Percentiles rank a stretch among this genome's conserved stretches.
These are phyloP conservation scores for Camellia granthamiana DNA, from an alignment of 148 eudicot genomes.

Conservation along the genomic window DNA sequence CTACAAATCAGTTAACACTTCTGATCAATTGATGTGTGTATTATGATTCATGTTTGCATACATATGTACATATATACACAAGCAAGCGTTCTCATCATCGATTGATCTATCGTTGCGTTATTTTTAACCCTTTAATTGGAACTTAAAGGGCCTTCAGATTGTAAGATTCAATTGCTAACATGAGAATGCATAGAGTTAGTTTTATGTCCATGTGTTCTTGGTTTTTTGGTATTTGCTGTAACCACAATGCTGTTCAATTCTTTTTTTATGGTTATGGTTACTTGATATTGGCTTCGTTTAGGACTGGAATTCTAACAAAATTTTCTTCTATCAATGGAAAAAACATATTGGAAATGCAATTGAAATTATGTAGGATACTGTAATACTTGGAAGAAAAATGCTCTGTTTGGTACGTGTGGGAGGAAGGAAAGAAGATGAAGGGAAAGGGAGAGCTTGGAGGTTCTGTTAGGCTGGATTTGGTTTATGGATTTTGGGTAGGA, in stretches of 20 bases:
- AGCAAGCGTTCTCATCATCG: not conserved
- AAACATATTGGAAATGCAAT: not conserved
- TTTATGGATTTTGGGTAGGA: no score
- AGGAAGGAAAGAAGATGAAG: not conserved
- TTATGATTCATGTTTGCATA: no score
- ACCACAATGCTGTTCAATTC: not conserved
- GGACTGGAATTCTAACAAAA: not conserved
- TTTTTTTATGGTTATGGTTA: no score
- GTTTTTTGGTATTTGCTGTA: not conserved
- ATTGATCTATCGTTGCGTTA: not conserved
- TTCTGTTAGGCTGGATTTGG: no score
- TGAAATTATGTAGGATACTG: not conserved
- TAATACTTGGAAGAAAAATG: not conserved
- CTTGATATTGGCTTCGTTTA: not conserved
- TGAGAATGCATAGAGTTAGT: not conserved
- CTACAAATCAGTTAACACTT: constrained; percentile 60
- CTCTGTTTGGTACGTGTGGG: not conserved
- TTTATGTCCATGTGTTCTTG: not conserved
- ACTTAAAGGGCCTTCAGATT: not conserved
- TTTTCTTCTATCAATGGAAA: not conserved
- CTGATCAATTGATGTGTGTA: not conserved
- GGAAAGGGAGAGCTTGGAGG: not conserved
- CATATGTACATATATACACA: not conserved
- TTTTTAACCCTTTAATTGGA: not conserved
- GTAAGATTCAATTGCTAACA: not conserved